These are phyloP conservation scores for Psilocybe cyanescens DNA, from an alignment of 768 basidiomycete species.

Conservation along the genomic window DNA sequence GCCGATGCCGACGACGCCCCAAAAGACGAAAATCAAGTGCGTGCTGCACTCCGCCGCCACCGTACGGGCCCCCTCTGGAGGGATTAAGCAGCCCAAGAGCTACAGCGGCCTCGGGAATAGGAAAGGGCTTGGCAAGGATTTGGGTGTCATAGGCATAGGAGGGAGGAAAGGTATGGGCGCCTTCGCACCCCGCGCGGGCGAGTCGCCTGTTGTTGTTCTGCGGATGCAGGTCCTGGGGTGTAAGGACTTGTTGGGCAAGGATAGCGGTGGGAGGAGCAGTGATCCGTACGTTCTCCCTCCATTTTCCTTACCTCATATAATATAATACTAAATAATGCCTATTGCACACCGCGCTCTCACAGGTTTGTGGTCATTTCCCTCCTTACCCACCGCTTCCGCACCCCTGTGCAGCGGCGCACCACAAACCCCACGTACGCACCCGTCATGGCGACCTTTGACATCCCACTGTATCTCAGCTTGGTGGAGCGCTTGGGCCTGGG, in stretches of 20 bases:
- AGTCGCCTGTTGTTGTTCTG: constrained; percentile 67
- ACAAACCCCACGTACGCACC: too few relatives aligned
- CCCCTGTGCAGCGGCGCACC: too few relatives aligned
- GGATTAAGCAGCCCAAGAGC: too few relatives aligned
- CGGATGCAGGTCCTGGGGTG: constrained; percentile 73
- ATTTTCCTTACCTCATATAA: neutral
- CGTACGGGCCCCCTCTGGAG: constrained; percentile 32
- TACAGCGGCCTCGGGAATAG: constrained; percentile 12
- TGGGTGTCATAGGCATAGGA: neutral
- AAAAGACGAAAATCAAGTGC: constrained; percentile 52
- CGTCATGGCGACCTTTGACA: constrained; percentile 68
- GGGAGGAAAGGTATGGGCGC: constrained; percentile 14
- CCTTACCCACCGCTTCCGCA: too few relatives aligned
- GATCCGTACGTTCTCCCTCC: constrained; percentile 66
- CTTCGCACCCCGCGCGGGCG: constrained; percentile 55
- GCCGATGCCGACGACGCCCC: constrained; percentile 5
- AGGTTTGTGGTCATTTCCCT: too few relatives aligned
- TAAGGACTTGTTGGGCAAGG: constrained; percentile 61
- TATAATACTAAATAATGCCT: too few relatives aligned
- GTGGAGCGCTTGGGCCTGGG: constrained; percentile 61
- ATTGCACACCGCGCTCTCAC: too few relatives aligned
- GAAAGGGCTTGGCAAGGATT: constrained; percentile 32
- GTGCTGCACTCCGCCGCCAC: constrained; percentile 61
- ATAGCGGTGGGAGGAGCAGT: constrained; percentile 62
- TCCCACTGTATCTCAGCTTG: constrained; percentile 77